A percentile compares a stretch with the other conserved stretches of the same genome.
Evolutionary conservation across 2,329 filamentous ascomycete species (phyloP).

Genomic region (Microdochium nivale): DNA sequence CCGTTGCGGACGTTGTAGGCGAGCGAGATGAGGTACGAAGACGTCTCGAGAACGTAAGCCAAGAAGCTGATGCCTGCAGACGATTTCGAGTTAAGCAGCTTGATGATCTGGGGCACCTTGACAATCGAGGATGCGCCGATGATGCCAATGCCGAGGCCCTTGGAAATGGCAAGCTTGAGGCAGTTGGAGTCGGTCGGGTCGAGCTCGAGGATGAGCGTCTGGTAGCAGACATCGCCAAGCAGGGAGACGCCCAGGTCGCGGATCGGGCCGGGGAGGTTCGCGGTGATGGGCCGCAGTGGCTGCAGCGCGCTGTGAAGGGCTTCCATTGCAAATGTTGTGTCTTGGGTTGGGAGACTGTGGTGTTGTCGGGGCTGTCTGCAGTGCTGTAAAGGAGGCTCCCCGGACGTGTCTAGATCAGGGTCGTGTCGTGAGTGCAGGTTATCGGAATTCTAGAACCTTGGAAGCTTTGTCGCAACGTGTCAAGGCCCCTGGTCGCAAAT

Average conservation of each 20-base stretch:
- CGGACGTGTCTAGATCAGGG: background rate
- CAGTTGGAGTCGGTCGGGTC: constrained; percentile 70
- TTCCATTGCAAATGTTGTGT: constrained; percentile 40
- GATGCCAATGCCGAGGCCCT: constrained; percentile 88
- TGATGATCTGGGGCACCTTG: constrained; percentile 95
- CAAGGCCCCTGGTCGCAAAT: background rate
- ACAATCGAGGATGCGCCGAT: constrained; percentile 84
- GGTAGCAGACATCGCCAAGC: constrained; percentile 78
- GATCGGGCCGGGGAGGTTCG: constrained; percentile 65
- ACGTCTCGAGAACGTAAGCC: constrained; percentile 86
- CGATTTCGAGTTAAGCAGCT: constrained; percentile 74
- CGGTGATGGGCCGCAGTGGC: constrained; percentile 58
- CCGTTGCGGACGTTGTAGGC: constrained; percentile 87
- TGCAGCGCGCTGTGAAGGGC: constrained; percentile 50
- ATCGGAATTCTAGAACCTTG: background rate
- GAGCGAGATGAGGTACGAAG: constrained; percentile 77
- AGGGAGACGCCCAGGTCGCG: constrained; percentile 69
- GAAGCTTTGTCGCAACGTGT: background rate
- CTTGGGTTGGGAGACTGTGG: background rate
- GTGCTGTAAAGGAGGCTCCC: no score
- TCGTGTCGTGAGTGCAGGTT: background rate
- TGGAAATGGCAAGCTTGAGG: constrained; percentile 83
- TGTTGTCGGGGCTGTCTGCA: background rate
- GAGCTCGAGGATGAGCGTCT: constrained; percentile 75
- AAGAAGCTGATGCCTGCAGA: constrained; percentile 81